These are phyloP conservation scores for Tagetes patula DNA, from an alignment of 129 eudicot species.

Conservation along the genomic window DNA sequence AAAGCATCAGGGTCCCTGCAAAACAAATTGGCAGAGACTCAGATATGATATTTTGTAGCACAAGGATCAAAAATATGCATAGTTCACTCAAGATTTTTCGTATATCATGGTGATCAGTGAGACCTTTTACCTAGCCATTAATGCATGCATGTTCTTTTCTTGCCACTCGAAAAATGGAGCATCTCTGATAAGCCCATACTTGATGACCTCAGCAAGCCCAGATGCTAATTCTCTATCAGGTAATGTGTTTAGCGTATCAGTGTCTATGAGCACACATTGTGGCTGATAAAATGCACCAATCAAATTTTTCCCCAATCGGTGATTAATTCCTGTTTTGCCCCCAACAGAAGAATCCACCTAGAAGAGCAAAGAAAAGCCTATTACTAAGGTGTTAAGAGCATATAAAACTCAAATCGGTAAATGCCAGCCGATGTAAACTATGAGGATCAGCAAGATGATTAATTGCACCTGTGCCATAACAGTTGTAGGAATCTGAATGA, in stretches of 20 bases:
- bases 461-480: conserved; percentile 88
- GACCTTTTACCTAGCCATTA: conserved; percentile 67
- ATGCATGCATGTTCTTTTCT: conserved; percentile 79
- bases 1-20: conserved; percentile 84
- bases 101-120: neutral
- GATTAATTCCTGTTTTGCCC: conserved; percentile 97
- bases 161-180: conserved; percentile 96
- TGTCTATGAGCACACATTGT: conserved; percentile 95
- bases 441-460: neutral
- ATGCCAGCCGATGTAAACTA: neutral
- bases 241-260: conserved; percentile 81
- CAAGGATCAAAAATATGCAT: neutral
- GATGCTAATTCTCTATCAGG: conserved; percentile 98
- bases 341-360: conserved; percentile 99
- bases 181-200: conserved; percentile 92
- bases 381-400: conserved; percentile 8
- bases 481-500: conserved; percentile 98
- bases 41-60: conserved; percentile 2
- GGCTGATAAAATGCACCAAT: conserved; percentile 99
- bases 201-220: conserved; percentile 92
- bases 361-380: conserved; percentile 9
- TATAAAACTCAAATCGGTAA: neutral
- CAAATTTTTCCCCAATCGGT: conserved; percentile 80
- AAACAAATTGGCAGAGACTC: conserved; percentile 23
- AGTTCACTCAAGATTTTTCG: neutral